Conservation (phyloP, 345 rosid genomes). For the Toxicodendron radicans region DNA sequence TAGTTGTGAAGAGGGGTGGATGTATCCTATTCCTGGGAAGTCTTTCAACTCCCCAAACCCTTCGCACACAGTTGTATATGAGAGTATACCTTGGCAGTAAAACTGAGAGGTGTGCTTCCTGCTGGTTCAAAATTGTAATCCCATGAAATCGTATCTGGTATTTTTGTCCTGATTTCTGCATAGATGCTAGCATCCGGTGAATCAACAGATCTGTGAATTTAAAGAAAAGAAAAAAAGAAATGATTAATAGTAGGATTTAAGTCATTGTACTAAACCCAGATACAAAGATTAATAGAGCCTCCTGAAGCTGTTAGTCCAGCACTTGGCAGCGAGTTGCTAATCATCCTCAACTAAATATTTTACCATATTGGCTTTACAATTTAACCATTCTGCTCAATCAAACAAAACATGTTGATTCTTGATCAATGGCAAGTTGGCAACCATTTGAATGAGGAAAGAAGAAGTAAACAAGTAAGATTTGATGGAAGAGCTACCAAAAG, state of each 20-base stretch:
- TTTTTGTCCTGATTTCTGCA: slow-evolving; percentile 85
- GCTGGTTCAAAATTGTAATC: slow-evolving; percentile 88
- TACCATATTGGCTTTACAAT: neutral
- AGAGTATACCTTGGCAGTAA: slow-evolving; percentile 64
- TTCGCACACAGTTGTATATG: neutral
- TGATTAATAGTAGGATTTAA: neutral
- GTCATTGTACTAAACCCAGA: neutral
- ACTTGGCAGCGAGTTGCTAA: neutral
- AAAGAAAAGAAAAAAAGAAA: slow-evolving; percentile 4
- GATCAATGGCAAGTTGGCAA: neutral
- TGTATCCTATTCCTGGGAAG: too few species aligned
- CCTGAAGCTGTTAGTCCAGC: neutral
- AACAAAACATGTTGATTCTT: neutral
- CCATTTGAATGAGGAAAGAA: neutral
- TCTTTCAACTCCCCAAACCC: neutral
- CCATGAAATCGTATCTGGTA: slow-evolving; percentile 77
- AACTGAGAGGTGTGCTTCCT: slow-evolving; percentile 70
- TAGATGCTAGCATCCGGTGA: slow-evolving; percentile 71
- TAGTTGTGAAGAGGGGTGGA: too few species aligned
- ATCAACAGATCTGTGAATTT: slow-evolving; percentile 64
- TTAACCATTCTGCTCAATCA: neutral
- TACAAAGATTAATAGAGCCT: neutral
- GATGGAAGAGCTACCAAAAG: neutral
- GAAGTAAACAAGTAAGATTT: neutral
- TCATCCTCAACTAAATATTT: neutral